These are phyloP conservation scores for Saccharum spontaneum DNA, from an alignment of 176 grass and related monocot species.

Conservation along the genomic window DNA sequence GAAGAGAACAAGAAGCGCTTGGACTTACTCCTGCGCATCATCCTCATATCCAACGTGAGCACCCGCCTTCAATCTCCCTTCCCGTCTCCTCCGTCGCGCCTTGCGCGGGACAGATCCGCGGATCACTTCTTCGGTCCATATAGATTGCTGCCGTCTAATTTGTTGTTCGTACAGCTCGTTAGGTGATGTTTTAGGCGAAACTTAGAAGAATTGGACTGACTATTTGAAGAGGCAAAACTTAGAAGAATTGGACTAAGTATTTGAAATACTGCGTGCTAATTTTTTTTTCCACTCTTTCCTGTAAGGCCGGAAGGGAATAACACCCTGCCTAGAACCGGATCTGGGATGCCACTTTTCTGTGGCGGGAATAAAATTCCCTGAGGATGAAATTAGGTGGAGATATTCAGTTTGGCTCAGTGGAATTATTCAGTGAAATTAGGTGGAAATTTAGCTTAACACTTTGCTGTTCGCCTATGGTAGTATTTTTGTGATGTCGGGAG, in stretches of 20 bases:
- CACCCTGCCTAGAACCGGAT: background rate
- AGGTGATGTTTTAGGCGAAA: background rate
- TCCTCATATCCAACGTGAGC: slow-evolving; percentile 73
- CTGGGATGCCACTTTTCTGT: background rate
- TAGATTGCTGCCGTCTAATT: slow-evolving; percentile 7
- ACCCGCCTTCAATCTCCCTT: background rate
- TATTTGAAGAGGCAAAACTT: background rate
- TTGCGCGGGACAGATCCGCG: slow-evolving; percentile 22
- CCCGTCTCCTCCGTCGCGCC: background rate
- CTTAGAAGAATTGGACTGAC: slow-evolving; percentile 4
- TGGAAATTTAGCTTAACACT: slow-evolving; percentile 17
- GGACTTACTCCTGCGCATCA: slow-evolving; percentile 69
- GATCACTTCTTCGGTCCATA: background rate
- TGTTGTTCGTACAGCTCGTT: background rate
- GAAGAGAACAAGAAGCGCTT: slow-evolving; percentile 91
- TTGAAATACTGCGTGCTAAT: background rate
- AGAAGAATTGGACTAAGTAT: background rate
- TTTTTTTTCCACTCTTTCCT: background rate
- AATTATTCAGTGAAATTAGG: too few species aligned
- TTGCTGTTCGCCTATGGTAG: background rate
- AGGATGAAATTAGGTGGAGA: background rate
- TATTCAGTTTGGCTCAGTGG: background rate
- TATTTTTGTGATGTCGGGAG: too few species aligned
- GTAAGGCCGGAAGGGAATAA: background rate
- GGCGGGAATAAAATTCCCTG: background rate